Evolutionary conservation across 2,329 filamentous ascomycete species (phyloP), one percentile per base, ranked within the genome.

Genomic region (Xylaria sp.): DNA sequence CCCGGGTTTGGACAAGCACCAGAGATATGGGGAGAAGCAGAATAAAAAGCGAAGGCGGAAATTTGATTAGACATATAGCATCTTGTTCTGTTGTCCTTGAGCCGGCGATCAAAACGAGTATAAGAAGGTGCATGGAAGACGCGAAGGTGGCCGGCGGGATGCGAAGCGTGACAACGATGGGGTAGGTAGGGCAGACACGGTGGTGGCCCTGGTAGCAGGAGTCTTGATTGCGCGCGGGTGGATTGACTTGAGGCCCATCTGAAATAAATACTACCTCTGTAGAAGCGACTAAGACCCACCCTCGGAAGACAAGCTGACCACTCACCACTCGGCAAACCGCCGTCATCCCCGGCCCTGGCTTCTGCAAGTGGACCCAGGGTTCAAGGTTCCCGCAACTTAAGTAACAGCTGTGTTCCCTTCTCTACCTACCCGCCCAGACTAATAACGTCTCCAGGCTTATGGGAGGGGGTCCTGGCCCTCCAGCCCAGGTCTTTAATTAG

Each of bases 81-180:
- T 77, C 78, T 81, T 76, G 60, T 73, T 76, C 53, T 81, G 82
- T 79, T 81, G 82, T 79, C 71, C 80, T 70, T 65, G 51, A 59
- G 64, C 57, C 50, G 79, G 79, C 81, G 89, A 88, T 81, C 82
- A 83, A 75, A 90, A 89, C 75, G 85, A 92, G 89, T 87, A 87
- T 85, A 89, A 89, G 84, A 86, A 92, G 80, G 83, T 81, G 77
- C 80, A 79, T 78, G 74, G 81, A 81, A 79, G 78, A 67, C 54
- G 55, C 61, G 64, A 59, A 55, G 55, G 50, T 63, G 71, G 69
- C 47, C 59, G 72, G 69, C 50, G 65, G 67, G 70, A 69, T 51
- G 61, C 55, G 59, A 61, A 65, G 65, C 58, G 70, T 66, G 70
- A 65, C 71, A 72, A 73, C 61, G 71, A 75, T 75, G 76, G 75